Base-by-base conservation (phyloP, 352 stramenopile genomes). In the Blastocystis sp. region DNA sequence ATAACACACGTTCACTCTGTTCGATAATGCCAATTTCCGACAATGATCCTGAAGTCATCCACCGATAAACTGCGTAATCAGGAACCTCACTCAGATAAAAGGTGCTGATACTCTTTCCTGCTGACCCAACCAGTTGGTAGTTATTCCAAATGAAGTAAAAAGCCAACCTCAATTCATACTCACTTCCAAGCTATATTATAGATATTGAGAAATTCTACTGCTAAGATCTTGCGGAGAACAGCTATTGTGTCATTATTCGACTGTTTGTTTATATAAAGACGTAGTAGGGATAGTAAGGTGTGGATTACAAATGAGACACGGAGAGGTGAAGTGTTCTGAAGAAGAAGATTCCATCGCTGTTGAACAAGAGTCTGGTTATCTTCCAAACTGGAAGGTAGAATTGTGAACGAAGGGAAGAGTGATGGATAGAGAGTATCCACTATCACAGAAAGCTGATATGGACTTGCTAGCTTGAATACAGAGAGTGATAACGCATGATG, bases 21-120 rank as follows among this genome's bases (percentile, higher is more conserved):
- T 26, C 37, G n/a, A 81, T 16, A 13, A 3, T 4, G 3, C 30
- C 5, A n/a, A 81, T 34, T 39, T 43, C 16, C 13, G 26, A 47
- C 0, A 81, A 20, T 30, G 39, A 16, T 39, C 6, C 13, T 18
- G 34, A 43, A 18, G n/a, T 65, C n/a, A 81, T 30, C 70, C 70
- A 81, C 3, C 45, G 70, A 62, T 50, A 81, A 30, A 81, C 70
- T 20, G 70, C 47, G 20, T 81, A 81, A 43, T 81, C 70, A 13
- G 70, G 70, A 76, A 39, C 30, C 5, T 81, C 70, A 37, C 45
- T 81, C 70, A 81, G 45, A 37, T 81, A 81, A 47, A 47, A 81
- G 9, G 70, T 81, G 54, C 41, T 81, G 3, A 81, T 64, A 16
- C 39, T 66, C 54, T 64, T 81, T 18, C 70, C 70, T 9, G 20